These are phyloP conservation scores for Penstemon barbatus DNA, from an alignment of 257 asterid species.

Conservation along the genomic window DNA sequence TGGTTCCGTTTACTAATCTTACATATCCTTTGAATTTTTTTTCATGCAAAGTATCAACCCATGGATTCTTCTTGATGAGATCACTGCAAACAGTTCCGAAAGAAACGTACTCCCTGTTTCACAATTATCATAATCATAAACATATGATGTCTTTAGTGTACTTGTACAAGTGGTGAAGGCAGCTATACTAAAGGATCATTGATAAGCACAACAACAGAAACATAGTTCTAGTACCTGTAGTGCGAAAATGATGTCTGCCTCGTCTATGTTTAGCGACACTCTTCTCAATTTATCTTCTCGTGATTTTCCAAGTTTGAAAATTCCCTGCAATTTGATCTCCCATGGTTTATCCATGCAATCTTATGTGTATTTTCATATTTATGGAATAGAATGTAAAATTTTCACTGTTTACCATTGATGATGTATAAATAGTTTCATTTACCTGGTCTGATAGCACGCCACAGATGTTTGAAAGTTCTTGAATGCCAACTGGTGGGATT, in stretches of 20 bases:
- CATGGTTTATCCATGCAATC: constrained; percentile 13
- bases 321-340: constrained; percentile 65
- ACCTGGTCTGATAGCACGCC: constrained; percentile 95
- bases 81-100: constrained; percentile 79
- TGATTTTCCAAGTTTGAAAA: constrained; percentile 78
- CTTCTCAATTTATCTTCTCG: constrained; percentile 76
- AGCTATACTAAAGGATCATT: background rate
- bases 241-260: constrained; percentile 77
- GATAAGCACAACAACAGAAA: background rate
- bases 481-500: constrained; percentile 76
- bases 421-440: constrained; percentile 37
- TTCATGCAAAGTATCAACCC: background rate
- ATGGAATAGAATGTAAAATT: background rate
- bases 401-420: background rate
- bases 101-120: constrained; percentile 85
- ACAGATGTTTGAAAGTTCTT: constrained; percentile 88
- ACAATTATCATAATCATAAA: constrained; percentile 21
- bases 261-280: constrained; percentile 72
- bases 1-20: too few species aligned
- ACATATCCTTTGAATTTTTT: too few species aligned
- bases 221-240: constrained; percentile 54
- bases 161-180: background rate
- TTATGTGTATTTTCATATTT: constrained; percentile 1
- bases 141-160: background rate
- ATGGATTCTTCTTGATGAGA: constrained; percentile 9